Percentiles rank a stretch among this genome's conserved stretches.
Conservation (phyloP, 495 filamentous ascomycete species). For the Aspergillus homomorphus region DNA sequence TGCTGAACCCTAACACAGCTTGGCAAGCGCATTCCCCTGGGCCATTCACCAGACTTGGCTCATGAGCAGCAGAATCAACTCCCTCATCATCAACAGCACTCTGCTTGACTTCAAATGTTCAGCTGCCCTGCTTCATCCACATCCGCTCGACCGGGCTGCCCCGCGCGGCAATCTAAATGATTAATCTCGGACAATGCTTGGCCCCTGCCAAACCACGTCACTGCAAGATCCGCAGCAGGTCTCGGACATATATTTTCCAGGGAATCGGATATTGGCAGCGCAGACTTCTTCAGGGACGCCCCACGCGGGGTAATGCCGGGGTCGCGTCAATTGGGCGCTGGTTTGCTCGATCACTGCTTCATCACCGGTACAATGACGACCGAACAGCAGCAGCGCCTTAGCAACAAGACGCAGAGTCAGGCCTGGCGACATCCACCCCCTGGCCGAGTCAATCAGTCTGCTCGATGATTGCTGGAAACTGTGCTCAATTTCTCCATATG, state of each 20-base stretch:
- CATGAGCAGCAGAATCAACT: too few species aligned
- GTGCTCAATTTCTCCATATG: not conserved
- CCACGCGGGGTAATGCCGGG: not conserved
- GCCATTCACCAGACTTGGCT: too few species aligned
- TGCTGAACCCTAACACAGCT: too few species aligned
- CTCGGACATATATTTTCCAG: not conserved
- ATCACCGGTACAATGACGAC: not conserved
- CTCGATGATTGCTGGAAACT: not conserved
- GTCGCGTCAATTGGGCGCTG: not conserved
- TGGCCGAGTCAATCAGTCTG: too few species aligned
- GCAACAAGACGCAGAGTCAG: not conserved
- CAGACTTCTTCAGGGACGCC: not conserved
- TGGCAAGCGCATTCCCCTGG: too few species aligned
- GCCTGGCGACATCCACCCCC: too few species aligned
- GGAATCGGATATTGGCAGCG: not conserved
- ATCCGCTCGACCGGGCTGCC: not conserved
- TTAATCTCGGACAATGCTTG: not conserved
- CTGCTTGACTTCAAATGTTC: conserved; percentile 30
- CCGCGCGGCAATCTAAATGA: not conserved
- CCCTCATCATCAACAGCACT: conserved; percentile 36
- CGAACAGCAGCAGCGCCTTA: not conserved
- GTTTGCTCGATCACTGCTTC: too few species aligned
- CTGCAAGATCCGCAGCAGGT: not conserved
- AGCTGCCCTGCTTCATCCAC: too few species aligned
- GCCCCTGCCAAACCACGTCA: not conserved